Evolutionary conservation across 129 eudicot species (phyloP).

Genomic region (Silybum marianum): DNA sequence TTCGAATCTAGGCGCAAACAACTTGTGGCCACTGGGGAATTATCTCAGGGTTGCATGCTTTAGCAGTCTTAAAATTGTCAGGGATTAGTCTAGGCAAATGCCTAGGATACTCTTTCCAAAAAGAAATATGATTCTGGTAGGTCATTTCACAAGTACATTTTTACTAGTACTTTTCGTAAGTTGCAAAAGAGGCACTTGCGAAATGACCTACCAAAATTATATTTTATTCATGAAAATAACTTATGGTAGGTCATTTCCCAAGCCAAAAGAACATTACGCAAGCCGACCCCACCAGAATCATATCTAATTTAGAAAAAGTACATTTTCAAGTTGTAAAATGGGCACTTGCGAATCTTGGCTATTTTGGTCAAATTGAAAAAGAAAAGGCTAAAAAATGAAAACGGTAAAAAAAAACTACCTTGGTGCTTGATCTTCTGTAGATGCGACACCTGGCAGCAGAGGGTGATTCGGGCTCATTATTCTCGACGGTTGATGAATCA

Average conservation of each 20-base stretch:
- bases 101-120: too few relatives aligned
- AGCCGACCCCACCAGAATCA: neutral
- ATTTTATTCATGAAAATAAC: too few relatives aligned
- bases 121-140: neutral
- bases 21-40: too few relatives aligned
- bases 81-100: too few relatives aligned
- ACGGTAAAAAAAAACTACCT: conserved; percentile 39
- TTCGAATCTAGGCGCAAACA: too few relatives aligned
- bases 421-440: conserved; percentile 45
- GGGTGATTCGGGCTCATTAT: conserved; percentile 41
- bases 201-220: too few relatives aligned
- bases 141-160: neutral
- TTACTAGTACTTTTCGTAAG: too few relatives aligned
- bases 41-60: too few relatives aligned
- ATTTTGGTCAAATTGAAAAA: neutral
- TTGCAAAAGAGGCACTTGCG: too few relatives aligned
- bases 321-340: neutral
- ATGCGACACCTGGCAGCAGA: conserved; percentile 84
- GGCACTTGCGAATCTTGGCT: neutral
- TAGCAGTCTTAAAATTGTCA: too few relatives aligned
- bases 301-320: neutral
- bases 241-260: neutral
- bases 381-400: neutral
- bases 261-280: neutral
- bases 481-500: conserved; percentile 39